Percentiles rank a stretch among this genome's conserved stretches.
phyloP scores from a whole-genome alignment of 371 early-diverging fungal species.

The Lichtheimia ornata region DNA sequence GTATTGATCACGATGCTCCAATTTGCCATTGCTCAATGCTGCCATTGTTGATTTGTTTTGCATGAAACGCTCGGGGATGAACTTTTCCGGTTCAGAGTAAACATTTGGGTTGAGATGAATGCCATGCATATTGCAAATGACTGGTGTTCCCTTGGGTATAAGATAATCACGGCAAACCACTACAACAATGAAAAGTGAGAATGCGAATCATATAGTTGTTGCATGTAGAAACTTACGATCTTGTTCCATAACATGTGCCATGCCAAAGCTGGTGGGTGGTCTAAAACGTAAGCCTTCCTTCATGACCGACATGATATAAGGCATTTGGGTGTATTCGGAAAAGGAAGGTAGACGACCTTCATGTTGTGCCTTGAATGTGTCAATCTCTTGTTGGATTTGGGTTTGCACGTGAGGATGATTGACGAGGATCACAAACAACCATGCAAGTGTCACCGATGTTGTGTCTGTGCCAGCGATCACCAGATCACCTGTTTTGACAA shows the following conservation, averaged over 20 bases:
- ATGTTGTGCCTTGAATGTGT: constrained; percentile 14
- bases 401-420: constrained; percentile 22
- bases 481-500: constrained; percentile 18
- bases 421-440: constrained; percentile 17
- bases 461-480: constrained; percentile 23
- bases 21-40: constrained; percentile 11
- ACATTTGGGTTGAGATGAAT: constrained; percentile 12
- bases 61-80: constrained; percentile 19
- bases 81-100: constrained; percentile 11
- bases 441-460: constrained; percentile 14
- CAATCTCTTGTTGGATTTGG: constrained; percentile 14
- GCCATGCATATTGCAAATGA: constrained; percentile 16
- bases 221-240: constrained; percentile 13
- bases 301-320: constrained; percentile 15
- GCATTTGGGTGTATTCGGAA: constrained; percentile 12
- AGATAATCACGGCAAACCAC: constrained; percentile 15
- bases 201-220: background rate
- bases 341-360: constrained; percentile 15
- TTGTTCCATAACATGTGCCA: constrained; percentile 15
- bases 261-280: constrained; percentile 7
- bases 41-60: constrained; percentile 9
- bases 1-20: constrained; percentile 14
- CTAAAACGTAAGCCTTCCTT: constrained; percentile 24
- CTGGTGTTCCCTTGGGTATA: constrained; percentile 13
- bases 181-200: background rate